Evolutionary conservation across 2,329 filamentous ascomycete genomes (phyloP).

Genomic region (Monosporascus cannonballus): DNA sequence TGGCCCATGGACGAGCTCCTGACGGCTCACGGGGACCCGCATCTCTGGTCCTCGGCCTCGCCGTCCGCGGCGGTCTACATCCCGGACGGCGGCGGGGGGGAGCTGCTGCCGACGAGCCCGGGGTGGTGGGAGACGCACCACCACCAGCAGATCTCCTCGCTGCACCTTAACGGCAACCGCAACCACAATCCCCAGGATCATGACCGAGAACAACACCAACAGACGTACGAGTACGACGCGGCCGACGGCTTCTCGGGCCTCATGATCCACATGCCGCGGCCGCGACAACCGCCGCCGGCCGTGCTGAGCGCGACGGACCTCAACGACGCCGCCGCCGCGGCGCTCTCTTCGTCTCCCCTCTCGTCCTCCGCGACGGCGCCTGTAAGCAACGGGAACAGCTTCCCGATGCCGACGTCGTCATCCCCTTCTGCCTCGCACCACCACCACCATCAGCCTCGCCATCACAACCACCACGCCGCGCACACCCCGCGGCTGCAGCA

Average conservation of each 20-base stretch:
- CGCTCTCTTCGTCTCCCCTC: background rate
- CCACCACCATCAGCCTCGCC: background rate
- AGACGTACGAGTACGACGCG: conserved; percentile 32
- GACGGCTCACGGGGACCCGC: conserved; percentile 7
- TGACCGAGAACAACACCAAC: conserved; percentile 34
- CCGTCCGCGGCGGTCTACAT: conserved; percentile 10
- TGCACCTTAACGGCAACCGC: background rate
- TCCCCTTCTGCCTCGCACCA: background rate
- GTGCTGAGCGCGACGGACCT: conserved; percentile 28
- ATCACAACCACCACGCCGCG: conserved; percentile 1
- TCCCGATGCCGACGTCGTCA: background rate
- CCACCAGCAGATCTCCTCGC: background rate
- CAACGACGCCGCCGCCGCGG: conserved; percentile 5
- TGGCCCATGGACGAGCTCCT: conserved; percentile 27
- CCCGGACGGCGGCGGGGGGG: conserved; percentile 7
- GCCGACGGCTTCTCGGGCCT: conserved; percentile 32
- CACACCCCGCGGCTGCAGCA: conserved; percentile 19
- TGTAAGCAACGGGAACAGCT: background rate
- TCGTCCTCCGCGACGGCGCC: background rate
- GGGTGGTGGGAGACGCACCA: conserved; percentile 21
- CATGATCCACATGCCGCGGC: conserved; percentile 50
- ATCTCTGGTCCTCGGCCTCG: conserved; percentile 10
- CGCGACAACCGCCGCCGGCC: conserved; percentile 30
- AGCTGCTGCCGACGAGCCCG: conserved; percentile 6
- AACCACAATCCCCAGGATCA: conserved; percentile 31